Conservation (phyloP, 2,329 filamentous ascomycete genomes). For the Emmonsiellopsis sp. region DNA sequence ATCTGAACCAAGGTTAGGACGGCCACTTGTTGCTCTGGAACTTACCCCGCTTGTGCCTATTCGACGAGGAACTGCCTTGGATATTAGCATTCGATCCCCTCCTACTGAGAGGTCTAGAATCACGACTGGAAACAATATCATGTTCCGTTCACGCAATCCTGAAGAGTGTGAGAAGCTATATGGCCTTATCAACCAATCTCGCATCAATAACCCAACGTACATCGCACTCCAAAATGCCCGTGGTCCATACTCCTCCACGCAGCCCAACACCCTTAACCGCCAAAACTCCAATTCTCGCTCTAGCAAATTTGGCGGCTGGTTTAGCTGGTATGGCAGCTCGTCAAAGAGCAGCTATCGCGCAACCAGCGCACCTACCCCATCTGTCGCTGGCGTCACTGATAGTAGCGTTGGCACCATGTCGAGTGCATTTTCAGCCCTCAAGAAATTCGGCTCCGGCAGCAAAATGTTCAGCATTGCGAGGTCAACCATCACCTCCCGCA, state of each 20-base stretch:
- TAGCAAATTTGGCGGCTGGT: constrained; percentile 32
- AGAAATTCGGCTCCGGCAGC: constrained; percentile 62
- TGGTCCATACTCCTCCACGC: constrained; percentile 50
- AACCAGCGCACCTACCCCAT: constrained; percentile 46
- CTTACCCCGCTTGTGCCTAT: constrained; percentile 87
- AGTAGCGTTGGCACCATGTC: constrained; percentile 69
- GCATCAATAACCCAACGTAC: constrained; percentile 88
- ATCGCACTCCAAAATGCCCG: constrained; percentile 68
- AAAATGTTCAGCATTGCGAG: constrained; percentile 75
- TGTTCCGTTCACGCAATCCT: constrained; percentile 72
- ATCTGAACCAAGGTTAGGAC: constrained; percentile 12
- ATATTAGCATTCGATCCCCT: constrained; percentile 87
- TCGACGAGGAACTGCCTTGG: constrained; percentile 80
- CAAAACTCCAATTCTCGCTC: constrained; percentile 37
- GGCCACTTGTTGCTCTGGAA: constrained; percentile 62
- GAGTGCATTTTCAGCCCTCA: constrained; percentile 68
- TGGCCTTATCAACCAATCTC: constrained; percentile 73
- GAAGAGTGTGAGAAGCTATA: constrained; percentile 78
- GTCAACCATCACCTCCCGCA: constrained; percentile 59
- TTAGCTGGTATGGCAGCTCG: constrained; percentile 41
- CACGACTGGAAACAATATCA: constrained; percentile 66
- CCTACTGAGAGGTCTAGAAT: constrained; percentile 65
- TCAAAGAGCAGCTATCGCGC: constrained; percentile 48
- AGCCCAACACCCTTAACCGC: constrained; percentile 41
- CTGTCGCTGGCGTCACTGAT: constrained; percentile 56